Evolutionary conservation across 164 flowering plant species (phyloP), one percentile per base, ranked within the genome.

Genomic region (Chloranthus sessilifolius): DNA sequence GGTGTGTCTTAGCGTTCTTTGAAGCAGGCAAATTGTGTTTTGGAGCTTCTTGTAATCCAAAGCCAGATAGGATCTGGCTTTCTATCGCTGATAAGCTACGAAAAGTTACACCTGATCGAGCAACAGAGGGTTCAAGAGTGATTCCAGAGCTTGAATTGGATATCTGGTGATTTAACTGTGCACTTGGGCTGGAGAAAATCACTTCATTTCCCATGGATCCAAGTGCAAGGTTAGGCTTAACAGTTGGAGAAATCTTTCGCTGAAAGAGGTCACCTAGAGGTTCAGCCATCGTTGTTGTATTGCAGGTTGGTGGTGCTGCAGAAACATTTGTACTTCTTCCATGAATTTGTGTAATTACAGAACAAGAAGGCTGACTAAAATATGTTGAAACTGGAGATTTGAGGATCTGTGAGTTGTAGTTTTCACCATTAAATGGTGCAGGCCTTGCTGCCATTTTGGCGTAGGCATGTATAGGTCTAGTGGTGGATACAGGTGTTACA

Each of bases 181-280:
- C 50, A 25, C 60, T 71, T 25, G 72, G 21, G 43, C 51, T 71
- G 24, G 69, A 48, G 0, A 63, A 55, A 41, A 74, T 65, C 12
- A 66, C 69, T 45, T 70, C 66, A 23, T 76, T 74, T 54, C 69
- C 69, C 7, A 56, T 52, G 40, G 50, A 40, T 12, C n/a, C 50
- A 34, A 56, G 48, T 56, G 56, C 51, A 47, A 24, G 12, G 8
- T 38, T 40, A 15, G 59, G 54, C 39, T 60, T 73, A 26, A 34
- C 45, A 37, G 24, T 6, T 38, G 48, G 62, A 33, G 49, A 34
- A 22, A 41, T 21, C 20, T 38, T 67, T 53, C 17, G 57, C 50
- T 48, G 70, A 24, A 43, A 27, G 37, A 27, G 59, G 52, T 30
- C 54, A 44, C 50, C 40, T 29, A 29, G 52, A 46, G 67, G 27